Evolutionary conservation across 2,329 filamentous ascomycete genomes (phyloP), one percentile per base, ranked within the genome.

Genomic region (Pseudogymnoascus verrucosus): DNA sequence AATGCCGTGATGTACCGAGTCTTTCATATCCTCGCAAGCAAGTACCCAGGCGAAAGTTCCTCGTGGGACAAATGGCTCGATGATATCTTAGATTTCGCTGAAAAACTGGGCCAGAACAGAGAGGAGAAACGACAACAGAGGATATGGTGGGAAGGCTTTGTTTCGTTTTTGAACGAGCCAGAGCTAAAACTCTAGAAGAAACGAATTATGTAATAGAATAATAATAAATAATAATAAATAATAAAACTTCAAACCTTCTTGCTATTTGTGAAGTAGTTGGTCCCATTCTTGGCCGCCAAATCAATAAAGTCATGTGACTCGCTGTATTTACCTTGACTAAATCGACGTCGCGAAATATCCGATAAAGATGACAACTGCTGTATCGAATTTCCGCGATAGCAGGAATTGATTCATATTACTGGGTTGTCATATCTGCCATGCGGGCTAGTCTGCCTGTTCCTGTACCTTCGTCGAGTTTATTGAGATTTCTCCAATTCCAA

Each of bases 401-500:
- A 57, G 51, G 28, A 57, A 57, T 57, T 57, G 28, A 57, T 57
- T 57, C 28, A 34, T 57, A 57, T 57, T 57, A 34, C 28, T 26
- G 28, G 51, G 51, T 28, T 57, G 51, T 21, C 51, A 57, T 57
- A 57, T 57, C 31, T 63, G 65, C 51, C 51, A 74, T 74, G 72
- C 70, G 71, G 68, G 68, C 71, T 64, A 66, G 64, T 63, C 64
- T 72, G 61, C 68, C 68, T 64, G 54, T 63, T 26, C 68, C 71
- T 63, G 77, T 75, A 67, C 84, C 84, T 59, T 86, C 84, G 62
- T 72, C 76, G 64, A 76, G 75, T 47, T 82, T 93, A 19, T 79
- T 95, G 67, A 86, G 86, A 68, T 93, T 90, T 74, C 80, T 95
- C 67, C 86, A 85, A 68, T 84, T 80, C 62, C 90, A 93, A 74